Conservation (phyloP, 305 asterid genomes). For the Fraxinus nigra region DNA sequence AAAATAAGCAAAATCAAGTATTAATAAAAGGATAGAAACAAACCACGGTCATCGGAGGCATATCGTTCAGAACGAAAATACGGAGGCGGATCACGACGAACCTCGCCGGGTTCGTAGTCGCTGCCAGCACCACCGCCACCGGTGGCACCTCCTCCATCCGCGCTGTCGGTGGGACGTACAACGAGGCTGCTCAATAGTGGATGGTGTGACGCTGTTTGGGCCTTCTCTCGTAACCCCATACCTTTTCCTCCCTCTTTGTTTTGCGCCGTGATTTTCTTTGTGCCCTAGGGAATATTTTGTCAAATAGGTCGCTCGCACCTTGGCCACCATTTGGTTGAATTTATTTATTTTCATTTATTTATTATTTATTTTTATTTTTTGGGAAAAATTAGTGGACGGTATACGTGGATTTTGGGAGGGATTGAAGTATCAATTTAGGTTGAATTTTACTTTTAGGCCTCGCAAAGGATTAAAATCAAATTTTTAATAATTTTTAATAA, state of each 20-base stretch:
- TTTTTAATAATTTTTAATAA: too few species aligned
- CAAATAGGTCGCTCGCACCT: too few species aligned
- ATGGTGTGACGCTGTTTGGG: constrained; percentile 58
- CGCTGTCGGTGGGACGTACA: constrained; percentile 62
- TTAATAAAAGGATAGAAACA: constrained; percentile 13
- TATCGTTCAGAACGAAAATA: constrained; percentile 63
- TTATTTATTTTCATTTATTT: too few species aligned
- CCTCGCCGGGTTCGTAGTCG: constrained; percentile 95
- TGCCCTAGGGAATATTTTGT: neutral
- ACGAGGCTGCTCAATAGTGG: constrained; percentile 80
- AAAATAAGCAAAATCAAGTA: neutral
- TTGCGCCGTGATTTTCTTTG: neutral
- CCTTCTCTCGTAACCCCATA: constrained; percentile 75
- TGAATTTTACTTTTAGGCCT: too few species aligned
- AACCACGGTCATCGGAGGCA: constrained; percentile 53
- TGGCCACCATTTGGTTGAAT: too few species aligned
- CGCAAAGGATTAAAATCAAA: too few species aligned
- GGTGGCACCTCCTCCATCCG: constrained; percentile 35
- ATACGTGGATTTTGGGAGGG: too few species aligned
- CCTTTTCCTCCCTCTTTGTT: constrained; percentile 20
- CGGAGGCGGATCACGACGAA: constrained; percentile 71
- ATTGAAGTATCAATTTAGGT: too few species aligned
- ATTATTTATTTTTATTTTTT: too few species aligned
- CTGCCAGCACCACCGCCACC: constrained; percentile 42
- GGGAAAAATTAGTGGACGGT: too few species aligned